Percentiles rank a stretch among this genome's conserved stretches.
phyloP scores from a whole-genome alignment of 2,329 filamentous ascomycete species.

The Waltergamsia citrina region DNA sequence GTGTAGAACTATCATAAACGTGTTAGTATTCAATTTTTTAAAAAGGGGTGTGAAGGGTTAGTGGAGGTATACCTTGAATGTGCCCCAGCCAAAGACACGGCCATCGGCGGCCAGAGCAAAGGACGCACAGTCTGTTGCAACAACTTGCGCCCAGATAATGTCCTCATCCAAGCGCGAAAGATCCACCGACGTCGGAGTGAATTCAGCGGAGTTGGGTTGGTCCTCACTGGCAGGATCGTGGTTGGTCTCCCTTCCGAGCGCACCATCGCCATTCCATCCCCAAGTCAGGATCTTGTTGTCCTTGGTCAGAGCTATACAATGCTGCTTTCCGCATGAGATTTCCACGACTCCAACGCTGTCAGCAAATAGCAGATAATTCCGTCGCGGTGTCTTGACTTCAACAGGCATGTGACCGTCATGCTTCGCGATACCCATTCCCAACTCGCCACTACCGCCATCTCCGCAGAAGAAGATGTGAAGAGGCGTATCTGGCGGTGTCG shows the following conservation, averaged over 20 bases:
- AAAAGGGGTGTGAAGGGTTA: neutral
- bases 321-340: conserved; percentile 66
- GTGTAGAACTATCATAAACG: too few relatives aligned
- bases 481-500: too few relatives aligned
- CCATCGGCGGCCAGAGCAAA: conserved; percentile 63
- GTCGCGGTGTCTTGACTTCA: neutral
- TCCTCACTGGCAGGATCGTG: conserved; percentile 19
- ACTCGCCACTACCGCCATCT: conserved; percentile 62
- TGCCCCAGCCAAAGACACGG: conserved; percentile 65
- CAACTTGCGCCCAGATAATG: conserved; percentile 33
- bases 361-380: neutral
- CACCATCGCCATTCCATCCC: conserved; percentile 73
- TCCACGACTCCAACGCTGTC: conserved; percentile 64
- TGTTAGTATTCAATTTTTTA: neutral
- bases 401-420: conserved; percentile 49
- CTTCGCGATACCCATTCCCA: conserved; percentile 57
- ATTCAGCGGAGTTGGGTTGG: neutral
- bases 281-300: conserved; percentile 70
- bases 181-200: neutral
- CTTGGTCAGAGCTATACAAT: conserved; percentile 60
- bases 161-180: neutral
- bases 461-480: conserved; percentile 68
- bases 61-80: conserved; percentile 38
- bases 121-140: conserved; percentile 57
- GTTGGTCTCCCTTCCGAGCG: conserved; percentile 56